Evolutionary conservation across 1,284 basidiomycete species (phyloP), one percentile per base, ranked within the genome.

Genomic region (Xanthoconium separans): DNA sequence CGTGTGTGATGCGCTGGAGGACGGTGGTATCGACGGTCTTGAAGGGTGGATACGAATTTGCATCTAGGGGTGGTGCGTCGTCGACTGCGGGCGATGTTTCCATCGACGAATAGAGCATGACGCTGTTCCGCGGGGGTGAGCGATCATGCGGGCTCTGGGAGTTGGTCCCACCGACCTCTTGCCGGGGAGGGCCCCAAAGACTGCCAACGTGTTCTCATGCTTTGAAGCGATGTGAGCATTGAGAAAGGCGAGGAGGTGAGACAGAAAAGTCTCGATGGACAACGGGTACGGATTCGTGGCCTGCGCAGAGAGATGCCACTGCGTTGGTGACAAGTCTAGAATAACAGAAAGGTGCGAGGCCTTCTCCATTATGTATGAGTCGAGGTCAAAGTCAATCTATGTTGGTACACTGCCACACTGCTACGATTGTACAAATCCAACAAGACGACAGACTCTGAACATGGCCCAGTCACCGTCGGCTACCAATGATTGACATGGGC

Each of bases 211-310:
- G 69, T 98, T 99, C 64, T 95, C 93, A 75, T 95, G 90, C 59
- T 89, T 85, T 61, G 87, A 83, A 0, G 95, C 94, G 55, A 96
- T 82, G 73, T 98, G 95, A 1, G 94, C 85, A 65, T 99, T 98
- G 61, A 96, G 76, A 64, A 98, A 97, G 22, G 93, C 88, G 55
- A 97, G 82, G 13, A 97, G 77, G 61, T 93, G 89, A 1, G 87
- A 82, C 48, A 94, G 75, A 71, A 94, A 94, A 2, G 79, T 67
- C 24, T 79, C 69, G 27, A 95, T 76, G 0, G 83, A 70, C 12
- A 94, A 72, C 1, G 86, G 79, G 55, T 79, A 70, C 0, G 73
- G 56, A 53, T 79, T 79, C 36, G 70, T 66, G 4, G 75, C 61
- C 57, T 77, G 69, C 45, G 83, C 77, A 57, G 84, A 81, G 58